Conservation (phyloP, 257 asterid genomes). For the Solanum lignicaule region DNA sequence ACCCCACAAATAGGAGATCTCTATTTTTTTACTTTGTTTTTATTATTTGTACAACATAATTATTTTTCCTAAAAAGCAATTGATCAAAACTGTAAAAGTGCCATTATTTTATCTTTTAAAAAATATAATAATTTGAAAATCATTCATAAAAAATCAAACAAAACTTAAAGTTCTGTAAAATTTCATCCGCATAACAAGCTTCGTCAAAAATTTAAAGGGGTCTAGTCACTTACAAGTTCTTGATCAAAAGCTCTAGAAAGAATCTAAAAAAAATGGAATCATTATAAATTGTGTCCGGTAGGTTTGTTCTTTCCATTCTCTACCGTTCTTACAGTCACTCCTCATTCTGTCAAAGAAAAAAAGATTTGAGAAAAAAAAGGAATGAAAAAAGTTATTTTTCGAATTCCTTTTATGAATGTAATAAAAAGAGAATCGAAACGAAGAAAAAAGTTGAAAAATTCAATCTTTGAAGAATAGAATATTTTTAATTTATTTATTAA, state of each 20-base stretch:
- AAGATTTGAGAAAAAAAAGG: neutral
- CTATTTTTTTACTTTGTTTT: too few species aligned
- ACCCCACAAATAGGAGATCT: too few species aligned
- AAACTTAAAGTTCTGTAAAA: neutral
- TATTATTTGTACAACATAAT: too few species aligned
- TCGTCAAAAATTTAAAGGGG: neutral
- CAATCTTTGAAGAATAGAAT: neutral
- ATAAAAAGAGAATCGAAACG: neutral
- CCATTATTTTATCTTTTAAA: too few species aligned
- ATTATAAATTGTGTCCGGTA: constrained; percentile 27
- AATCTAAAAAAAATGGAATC: constrained; percentile 25
- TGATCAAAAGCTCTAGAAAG: neutral
- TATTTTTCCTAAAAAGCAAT: too few species aligned
- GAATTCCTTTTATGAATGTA: neutral
- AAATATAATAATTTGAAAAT: too few species aligned
- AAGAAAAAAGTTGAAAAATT: neutral
- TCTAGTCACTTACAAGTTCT: neutral
- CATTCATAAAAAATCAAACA: neutral
- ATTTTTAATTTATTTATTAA: neutral
- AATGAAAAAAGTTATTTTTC: neutral
- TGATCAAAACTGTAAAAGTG: neutral
- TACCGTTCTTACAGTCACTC: constrained; percentile 11
- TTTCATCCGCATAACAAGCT: neutral
- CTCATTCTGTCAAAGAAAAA: neutral
- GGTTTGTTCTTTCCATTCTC: constrained; percentile 20